Conservation (phyloP, 73 alveolate genomes). For the Effrenium voratum region DNA sequence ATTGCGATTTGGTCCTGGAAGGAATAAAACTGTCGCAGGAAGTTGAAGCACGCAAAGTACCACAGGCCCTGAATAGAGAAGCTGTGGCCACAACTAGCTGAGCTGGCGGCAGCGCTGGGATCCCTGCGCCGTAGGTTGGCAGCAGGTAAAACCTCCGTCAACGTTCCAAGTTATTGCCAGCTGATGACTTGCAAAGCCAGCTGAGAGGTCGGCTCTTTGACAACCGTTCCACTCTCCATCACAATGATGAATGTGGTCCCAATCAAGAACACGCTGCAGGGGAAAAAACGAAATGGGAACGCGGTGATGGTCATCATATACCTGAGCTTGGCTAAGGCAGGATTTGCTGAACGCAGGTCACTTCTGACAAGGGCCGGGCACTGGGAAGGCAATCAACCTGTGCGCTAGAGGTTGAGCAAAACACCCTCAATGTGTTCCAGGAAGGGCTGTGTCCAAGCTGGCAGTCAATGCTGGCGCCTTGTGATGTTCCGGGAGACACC, state of each 20-base stretch:
- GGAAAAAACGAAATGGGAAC: slow-evolving; percentile 63
- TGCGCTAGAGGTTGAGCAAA: not conserved
- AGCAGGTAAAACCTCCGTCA: slow-evolving; percentile 37
- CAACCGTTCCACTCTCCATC: slow-evolving; percentile 18
- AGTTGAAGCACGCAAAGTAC: slow-evolving; percentile 54
- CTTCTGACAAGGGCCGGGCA: not conserved
- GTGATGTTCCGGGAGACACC: slow-evolving; percentile 87
- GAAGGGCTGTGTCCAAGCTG: no score
- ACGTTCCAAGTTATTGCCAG: not conserved
- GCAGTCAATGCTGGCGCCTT: slow-evolving; percentile 41
- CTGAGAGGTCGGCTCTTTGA: not conserved
- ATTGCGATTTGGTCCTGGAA: slow-evolving; percentile 4
- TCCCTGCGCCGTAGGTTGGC: slow-evolving; percentile 53
- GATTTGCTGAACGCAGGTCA: not conserved
- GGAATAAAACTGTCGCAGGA: slow-evolving; percentile 81
- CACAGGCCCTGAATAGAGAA: slow-evolving; percentile 10
- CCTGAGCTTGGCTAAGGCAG: not conserved
- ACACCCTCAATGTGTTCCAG: not conserved
- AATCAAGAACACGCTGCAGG: slow-evolving; percentile 40
- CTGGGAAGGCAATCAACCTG: slow-evolving; percentile 32
- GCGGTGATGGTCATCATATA: slow-evolving; percentile 79
- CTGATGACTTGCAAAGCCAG: not conserved
- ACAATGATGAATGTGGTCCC: slow-evolving; percentile 14
- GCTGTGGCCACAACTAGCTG: not conserved
- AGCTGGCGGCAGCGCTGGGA: not conserved